Percentiles rank a stretch among this genome's conserved stretches.
phyloP scores from a whole-genome alignment of 371 early-diverging fungal species.

The Cokeromyces recurvatus region DNA sequence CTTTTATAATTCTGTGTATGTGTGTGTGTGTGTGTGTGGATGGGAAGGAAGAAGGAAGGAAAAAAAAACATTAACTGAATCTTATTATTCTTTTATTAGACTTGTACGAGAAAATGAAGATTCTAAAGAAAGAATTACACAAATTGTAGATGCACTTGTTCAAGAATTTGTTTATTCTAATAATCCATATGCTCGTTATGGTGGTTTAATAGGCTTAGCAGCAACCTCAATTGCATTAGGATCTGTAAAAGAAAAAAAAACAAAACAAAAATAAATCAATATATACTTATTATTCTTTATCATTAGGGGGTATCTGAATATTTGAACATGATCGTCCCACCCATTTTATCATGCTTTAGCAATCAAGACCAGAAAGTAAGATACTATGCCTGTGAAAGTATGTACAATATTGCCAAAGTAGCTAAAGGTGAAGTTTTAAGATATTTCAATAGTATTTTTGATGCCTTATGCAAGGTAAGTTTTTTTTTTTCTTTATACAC shows the following conservation, averaged over 20 bases:
- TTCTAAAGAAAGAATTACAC: conserved; percentile 51
- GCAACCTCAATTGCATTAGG: conserved; percentile 86
- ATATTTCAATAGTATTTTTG: conserved; percentile 92
- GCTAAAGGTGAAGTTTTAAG: conserved; percentile 77
- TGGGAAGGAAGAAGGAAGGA: too few species aligned
- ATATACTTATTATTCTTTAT: not conserved
- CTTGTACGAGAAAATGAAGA: conserved; percentile 65
- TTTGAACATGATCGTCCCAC: conserved; percentile 78
- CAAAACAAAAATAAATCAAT: not conserved
- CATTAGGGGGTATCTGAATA: conserved; percentile 58
- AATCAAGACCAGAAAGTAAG: conserved; percentile 87
- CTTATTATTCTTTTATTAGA: too few species aligned
- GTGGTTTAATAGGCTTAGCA: conserved; percentile 89
- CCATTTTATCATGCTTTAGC: conserved; percentile 82
- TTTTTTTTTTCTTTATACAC: not conserved
- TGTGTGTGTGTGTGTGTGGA: too few species aligned
- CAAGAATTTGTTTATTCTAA: conserved; percentile 81
- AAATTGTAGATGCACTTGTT: conserved; percentile 68
- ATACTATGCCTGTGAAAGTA: conserved; percentile 92
- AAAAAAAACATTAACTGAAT: too few species aligned
- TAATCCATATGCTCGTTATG: conserved; percentile 78
- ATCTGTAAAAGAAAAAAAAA: conserved; percentile 30
- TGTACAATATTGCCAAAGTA: conserved; percentile 95
- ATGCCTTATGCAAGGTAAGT: conserved; percentile 81
- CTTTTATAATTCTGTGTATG: too few species aligned